A percentile compares a stretch with the other conserved stretches of the same genome.
Evolutionary conservation across 129 eudicot species (phyloP).

Genomic region (Calendula officinalis): DNA sequence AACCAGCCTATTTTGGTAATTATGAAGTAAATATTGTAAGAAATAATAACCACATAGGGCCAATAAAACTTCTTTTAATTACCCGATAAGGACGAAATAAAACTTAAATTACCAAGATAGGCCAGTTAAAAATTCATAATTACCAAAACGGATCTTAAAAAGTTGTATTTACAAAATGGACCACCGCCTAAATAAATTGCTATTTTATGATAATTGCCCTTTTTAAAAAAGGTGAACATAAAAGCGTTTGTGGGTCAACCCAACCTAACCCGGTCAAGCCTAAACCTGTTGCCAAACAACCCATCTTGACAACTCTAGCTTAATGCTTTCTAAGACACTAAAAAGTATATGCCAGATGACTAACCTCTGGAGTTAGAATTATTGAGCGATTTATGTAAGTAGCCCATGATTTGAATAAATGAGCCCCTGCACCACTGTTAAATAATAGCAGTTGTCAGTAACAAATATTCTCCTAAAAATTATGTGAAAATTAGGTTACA

Average conservation of each 20-base stretch:
- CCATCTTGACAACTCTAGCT: background rate
- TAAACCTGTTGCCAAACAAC: background rate
- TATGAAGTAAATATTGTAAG: no score
- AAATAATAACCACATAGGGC: no score
- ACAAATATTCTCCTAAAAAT: background rate
- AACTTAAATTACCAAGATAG: no score
- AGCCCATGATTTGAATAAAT: slow-evolving; percentile 95
- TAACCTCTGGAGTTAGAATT: slow-evolving; percentile 93
- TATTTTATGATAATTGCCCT: no score
- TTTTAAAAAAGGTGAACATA: background rate
- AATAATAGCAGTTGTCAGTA: slow-evolving; percentile 18
- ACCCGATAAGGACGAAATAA: no score
- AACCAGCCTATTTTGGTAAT: no score
- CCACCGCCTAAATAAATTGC: no score
- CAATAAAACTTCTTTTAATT: no score
- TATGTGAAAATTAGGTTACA: background rate
- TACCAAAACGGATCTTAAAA: no score
- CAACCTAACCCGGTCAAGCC: background rate
- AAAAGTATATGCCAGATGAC: background rate
- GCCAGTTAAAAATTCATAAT: no score
- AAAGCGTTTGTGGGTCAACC: background rate
- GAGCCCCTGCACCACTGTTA: slow-evolving; percentile 97
- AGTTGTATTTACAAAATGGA: no score
- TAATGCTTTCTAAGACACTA: background rate
- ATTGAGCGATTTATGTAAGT: slow-evolving; percentile 80